Base-by-base conservation (phyloP, 129 eudicot species). In the Scalesia atractyloides region DNA sequence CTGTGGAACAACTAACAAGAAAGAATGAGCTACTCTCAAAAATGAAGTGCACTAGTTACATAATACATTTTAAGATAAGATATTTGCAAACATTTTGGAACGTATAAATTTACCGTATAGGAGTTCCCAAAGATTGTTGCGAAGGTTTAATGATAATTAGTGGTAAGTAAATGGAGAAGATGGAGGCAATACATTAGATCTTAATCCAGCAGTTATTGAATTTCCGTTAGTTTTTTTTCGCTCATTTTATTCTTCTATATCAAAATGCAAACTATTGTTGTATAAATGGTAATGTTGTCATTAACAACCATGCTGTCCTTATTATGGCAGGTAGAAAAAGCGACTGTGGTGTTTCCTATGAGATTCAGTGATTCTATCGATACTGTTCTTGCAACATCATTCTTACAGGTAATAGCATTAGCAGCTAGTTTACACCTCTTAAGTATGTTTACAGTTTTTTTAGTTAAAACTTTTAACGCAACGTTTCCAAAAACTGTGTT, bases 351-450 rank as follows among this genome's bases (percentile, higher is more conserved):
- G 59, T 90, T 84, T 81, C 98, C 98, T 17, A 90, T 94, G 97
- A 85, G 89, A 79, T 90, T 94, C 75, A 88, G 83, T 46, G 98
- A 94, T 82, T 86, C 98, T 3, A 48, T 84, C 7, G 98, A 94
- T 84, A 90, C 86, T 49, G 82, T 84, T 81, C 97, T 94, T 46
- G 98, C 98, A 59, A 81, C 96, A 49, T 87, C 98, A 70, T 94
- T 94, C 86, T 85, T 94, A 69, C 98, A 94, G 98, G 98, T 90
- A 86, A 37, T 7, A 7, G 46, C 46, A 7, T 30, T 10, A n/a
- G 37, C 30, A 60, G 66, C 62, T 19, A 56, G 34, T 56, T 20
- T 10, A 20, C 62, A 19, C 33, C 62, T 56, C 34, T 30, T 17
- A 52, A 58, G 64, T 18, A 13, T 60, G 66, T 60, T 30, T 30